phyloP scores from a whole-genome alignment of 306 rosid species.

The Citrullus colocynthis region DNA sequence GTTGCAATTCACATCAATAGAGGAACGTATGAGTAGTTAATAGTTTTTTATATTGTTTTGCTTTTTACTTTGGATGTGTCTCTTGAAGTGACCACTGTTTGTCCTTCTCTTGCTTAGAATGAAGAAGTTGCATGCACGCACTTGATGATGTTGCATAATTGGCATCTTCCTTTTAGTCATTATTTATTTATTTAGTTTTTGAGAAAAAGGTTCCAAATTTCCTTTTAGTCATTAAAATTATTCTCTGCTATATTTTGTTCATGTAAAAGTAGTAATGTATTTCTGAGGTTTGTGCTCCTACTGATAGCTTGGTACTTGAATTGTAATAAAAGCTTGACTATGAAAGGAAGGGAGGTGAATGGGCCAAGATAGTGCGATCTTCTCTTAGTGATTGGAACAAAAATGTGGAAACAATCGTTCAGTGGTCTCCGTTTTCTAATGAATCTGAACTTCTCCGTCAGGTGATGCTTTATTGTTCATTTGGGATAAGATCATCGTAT shows the following conservation, averaged over 20 bases:
- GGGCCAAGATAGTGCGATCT: slow-evolving; percentile 54
- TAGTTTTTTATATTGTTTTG: no score
- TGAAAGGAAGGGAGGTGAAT: slow-evolving; percentile 39
- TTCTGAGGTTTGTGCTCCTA: slow-evolving; percentile 15
- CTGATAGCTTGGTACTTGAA: slow-evolving; percentile 11
- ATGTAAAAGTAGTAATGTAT: background rate
- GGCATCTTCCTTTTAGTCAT: no score
- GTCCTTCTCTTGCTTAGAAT: no score
- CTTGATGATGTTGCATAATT: no score
- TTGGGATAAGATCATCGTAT: background rate
- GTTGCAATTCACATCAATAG: no score
- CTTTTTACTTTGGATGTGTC: no score
- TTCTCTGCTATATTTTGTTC: background rate
- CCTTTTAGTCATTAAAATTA: background rate
- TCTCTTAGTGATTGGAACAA: slow-evolving; percentile 56
- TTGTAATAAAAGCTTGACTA: slow-evolving; percentile 65
- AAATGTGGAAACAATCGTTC: slow-evolving; percentile 58
- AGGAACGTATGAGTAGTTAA: no score
- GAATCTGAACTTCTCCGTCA: slow-evolving; percentile 76
- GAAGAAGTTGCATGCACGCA: no score
- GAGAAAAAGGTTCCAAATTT: no score
- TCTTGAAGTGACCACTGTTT: no score
- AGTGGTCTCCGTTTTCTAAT: slow-evolving; percentile 75
- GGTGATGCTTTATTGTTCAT: slow-evolving; percentile 18
- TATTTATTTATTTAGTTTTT: no score